Base-by-base conservation (phyloP, 768 basidiomycete species). In the Termitomyces sp. region DNA sequence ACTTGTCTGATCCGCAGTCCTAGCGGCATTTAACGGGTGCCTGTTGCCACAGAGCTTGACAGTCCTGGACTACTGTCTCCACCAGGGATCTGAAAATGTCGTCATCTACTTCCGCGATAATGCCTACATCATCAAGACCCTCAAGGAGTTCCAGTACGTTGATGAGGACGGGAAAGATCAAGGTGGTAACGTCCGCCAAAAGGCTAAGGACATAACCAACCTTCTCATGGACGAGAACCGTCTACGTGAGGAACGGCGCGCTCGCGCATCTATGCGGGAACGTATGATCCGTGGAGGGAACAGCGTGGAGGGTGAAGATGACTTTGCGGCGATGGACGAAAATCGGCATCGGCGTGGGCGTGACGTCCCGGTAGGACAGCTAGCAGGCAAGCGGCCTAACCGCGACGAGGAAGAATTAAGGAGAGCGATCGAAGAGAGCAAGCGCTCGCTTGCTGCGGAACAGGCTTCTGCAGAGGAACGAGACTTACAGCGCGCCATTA, bases 71-170 rank as follows among this genome's bases (percentile, higher is more conserved):
- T 98, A 99, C 67, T 86, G 89, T 55, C 82, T 99, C 28, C 96
- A 98, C 67, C 89, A 94, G 58, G 97, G 97, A 41, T 94, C 92
- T 1, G 97, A 98, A 73, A 98, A 99, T 69, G 95, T 98, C 21
- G 94, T 98, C 58, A 90, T 97, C 67, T 99, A 99, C 75, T 98
- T 98, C 79, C 86, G 85, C 47, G 95, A 99, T 70, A 98, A 99
- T 68, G 73, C 97, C 59, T 99, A 98, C 72, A 83, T 98, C 69
- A 86, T 99, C 83, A 98, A 98, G 78, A 98, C 96, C 1, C 83
- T 99, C 59, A 96, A 98, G 70, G 97, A 99, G 71, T 99, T 99
- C 73, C 96, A 98, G 64, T 97, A 86, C 67, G 71, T 96, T 55
- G 97, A 98, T 71, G 97, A 98, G 65, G 86, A 91, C 40, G 90